Evolutionary conservation across 1,284 basidiomycete species (phyloP), one percentile per base, ranked within the genome.

Genomic region (Puccinia horiana): DNA sequence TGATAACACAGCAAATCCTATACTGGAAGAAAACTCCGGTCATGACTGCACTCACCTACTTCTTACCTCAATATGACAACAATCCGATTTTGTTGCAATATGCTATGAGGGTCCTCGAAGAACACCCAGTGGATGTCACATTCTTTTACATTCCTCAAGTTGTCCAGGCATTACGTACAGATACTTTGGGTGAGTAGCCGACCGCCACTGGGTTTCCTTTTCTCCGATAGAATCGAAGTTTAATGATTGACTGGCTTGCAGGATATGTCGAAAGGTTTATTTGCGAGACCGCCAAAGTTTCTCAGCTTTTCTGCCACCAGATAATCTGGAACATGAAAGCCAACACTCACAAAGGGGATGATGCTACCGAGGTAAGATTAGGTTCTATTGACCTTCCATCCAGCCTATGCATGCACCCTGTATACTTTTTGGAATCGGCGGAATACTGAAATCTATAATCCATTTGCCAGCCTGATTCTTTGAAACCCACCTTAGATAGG

Each of bases 281-380:
- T 85, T 96, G 96, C 84, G 95, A 98, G 88, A 98, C 96, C 0
- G 93, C 96, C 16, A 96, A 95, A 88, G 95, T 99, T 83, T 98
- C 96, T 4, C 96, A 98, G 87, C 88, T 96, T 14, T 99, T 99
- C 89, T 99, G 97, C 86, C 97, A 99, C 87, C 97, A 99, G 88
- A 99, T 99, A 84, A 95, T 99, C 84, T 99, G 97, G 97, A 99
- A 99, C 87, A 99, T 99, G 97, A 97, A 97, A 86, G 97, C 97
- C 5, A 99, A 99, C 87, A 94, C 92, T 83, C 98, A 92, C 88
- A 94, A 93, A 85, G 97, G 96, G 85, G 97, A 99, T 85, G 89
- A 90, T 16, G 93, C 90, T 14, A 93, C 94, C 87, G 90, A 92
- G 83, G 94, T 94, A 85, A 83, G 92, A 23, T 47, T n/a, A 29